Conservation (phyloP, 192 early-diverging fungal genomes). For the Rhizophlyctis rosea region DNA sequence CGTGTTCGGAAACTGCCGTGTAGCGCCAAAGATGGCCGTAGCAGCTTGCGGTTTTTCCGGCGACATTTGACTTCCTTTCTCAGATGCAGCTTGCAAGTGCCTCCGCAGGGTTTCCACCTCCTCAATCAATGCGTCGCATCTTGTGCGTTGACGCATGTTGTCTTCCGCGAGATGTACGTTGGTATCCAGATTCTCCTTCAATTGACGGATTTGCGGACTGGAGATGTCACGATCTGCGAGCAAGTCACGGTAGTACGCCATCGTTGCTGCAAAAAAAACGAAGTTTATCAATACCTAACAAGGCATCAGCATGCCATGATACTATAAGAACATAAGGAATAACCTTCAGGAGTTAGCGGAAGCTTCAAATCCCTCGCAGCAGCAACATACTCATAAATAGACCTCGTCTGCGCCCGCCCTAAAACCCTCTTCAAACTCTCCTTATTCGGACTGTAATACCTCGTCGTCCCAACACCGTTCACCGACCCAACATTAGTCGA, state of each 20-base stretch:
- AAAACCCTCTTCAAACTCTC: not conserved
- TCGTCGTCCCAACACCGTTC: not conserved
- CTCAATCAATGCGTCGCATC: not conserved
- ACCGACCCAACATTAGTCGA: not conserved
- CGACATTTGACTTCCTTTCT: no score
- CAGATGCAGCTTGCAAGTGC: no score
- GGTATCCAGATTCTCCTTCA: not conserved
- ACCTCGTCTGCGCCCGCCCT: not conserved
- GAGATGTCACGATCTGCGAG: conserved; percentile 31
- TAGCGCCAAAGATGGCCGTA: no score
- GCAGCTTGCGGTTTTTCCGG: no score
- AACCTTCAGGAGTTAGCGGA: conserved; percentile 42
- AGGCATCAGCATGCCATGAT: no score
- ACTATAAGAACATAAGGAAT: conserved; percentile 1
- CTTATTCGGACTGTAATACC: not conserved
- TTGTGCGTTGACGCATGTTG: not conserved
- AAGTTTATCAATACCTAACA: conserved; percentile 1
- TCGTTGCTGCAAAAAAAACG: conserved; percentile 26
- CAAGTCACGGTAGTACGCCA: conserved; percentile 40
- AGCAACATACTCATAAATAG: not conserved
- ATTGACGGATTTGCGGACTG: not conserved
- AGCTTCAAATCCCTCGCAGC: conserved; percentile 26
- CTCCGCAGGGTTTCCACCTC: not conserved
- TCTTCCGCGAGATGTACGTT: not conserved
- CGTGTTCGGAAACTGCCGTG: no score